Base-by-base conservation (phyloP, 202 grass and related monocot genomes). In the Panicum hallii region DNA sequence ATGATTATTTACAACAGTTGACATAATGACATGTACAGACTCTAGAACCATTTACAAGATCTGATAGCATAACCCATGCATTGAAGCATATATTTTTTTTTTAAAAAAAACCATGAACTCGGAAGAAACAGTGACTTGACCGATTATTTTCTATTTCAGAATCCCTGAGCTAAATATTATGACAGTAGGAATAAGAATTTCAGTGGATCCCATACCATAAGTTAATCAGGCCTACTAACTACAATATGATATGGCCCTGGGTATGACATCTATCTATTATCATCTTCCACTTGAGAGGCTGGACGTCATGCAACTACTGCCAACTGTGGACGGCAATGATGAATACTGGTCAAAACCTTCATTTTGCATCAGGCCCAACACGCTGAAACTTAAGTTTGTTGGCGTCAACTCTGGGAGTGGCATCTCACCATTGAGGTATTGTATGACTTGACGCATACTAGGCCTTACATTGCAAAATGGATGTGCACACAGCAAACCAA, bases 401-500 rank as follows among this genome's bases (percentile, higher is more conserved):
- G 82, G 73, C 10, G 43, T 74, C 42, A 85, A 9, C 66, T 91
- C 86, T 0, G 90, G 82, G 1, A 85, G 90, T 56, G 72, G 72
- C 15, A 4, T 42, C 3, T 53, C 72, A 0, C 82, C 78, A 0
- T 88, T 54, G 13, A 91, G 86, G 44, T 79, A 91, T 41, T 74
- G 48, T 61, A 88, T 13, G n/a, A 88, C 78, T 43, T 79, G 78
- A 23, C 66, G 66, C 90, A 91, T 91, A 26, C 7, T 86, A 1
- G 86, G 90, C 74, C 90, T 82, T 64, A 20, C n/a, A 5, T 49
- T 44, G 22, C 32, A 22, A 65, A 83, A 20, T 22, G 83, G 79
- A 55, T 91, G 90, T 7, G 90, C 62, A 13, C 90, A 91, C 2
- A 88, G 0, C 15, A 91, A 55, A 2, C 86, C 90, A 8, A 91